phyloP scores from a whole-genome alignment of 1,284 basidiomycete genomes.

The Marasmius oreades region DNA sequence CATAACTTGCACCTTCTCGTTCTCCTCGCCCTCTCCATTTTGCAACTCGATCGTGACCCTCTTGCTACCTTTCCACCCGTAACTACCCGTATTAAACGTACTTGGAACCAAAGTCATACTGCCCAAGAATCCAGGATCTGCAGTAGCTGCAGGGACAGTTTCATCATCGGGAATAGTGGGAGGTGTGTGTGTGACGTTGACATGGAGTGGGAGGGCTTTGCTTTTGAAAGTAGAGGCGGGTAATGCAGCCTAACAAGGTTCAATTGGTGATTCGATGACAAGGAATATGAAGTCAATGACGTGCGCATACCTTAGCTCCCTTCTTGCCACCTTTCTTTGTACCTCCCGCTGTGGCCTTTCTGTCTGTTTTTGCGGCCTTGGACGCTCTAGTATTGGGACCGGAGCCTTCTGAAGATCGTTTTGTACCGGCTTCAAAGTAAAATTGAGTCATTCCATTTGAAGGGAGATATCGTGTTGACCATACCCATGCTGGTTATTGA shows the following conservation, averaged over 20 bases:
- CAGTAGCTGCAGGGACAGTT: constrained; percentile 29
- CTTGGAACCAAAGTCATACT: constrained; percentile 51
- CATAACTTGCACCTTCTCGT: constrained; percentile 71
- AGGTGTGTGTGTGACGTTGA: constrained; percentile 66
- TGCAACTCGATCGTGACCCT: constrained; percentile 62
- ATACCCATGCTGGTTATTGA: constrained; percentile 11
- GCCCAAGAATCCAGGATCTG: constrained; percentile 63
- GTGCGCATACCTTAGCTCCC: constrained; percentile 29
- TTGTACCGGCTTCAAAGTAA: constrained; percentile 32
- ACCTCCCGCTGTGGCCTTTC: constrained; percentile 22
- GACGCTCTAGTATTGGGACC: constrained; percentile 39
- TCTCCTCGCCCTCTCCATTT: constrained; percentile 46
- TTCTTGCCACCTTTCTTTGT: constrained; percentile 42
- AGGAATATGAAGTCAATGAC: background rate
- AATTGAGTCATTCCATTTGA: background rate
- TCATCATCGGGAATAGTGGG: constrained; percentile 37
- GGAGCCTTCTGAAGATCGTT: constrained; percentile 42
- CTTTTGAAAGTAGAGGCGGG: constrained; percentile 54
- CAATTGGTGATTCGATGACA: background rate
- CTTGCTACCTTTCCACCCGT: constrained; percentile 78
- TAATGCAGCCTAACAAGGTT: constrained; percentile 37
- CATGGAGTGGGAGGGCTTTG: constrained; percentile 63
- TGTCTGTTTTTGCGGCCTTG: constrained; percentile 46
- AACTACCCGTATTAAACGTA: constrained; percentile 68
- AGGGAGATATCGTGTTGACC: background rate